Evolutionary conservation across 2,329 filamentous ascomycete species (phyloP), one percentile per base, ranked within the genome.

Genomic region (Phialophora chinensis): DNA sequence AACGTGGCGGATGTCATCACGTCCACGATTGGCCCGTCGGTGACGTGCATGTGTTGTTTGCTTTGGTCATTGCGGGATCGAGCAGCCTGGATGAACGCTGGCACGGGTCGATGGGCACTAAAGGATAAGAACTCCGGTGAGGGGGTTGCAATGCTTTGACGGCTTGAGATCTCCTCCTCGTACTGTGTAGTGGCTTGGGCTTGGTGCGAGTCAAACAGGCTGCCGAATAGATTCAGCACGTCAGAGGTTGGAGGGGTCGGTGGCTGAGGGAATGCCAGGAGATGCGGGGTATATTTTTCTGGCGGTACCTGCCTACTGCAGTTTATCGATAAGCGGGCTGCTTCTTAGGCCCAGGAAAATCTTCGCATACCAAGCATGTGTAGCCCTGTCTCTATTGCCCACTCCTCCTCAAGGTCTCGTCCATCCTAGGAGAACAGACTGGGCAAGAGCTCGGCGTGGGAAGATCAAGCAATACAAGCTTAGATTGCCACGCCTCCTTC

Each of bases 1-100:
- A 61, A 61, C 23, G 59, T 61, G 59, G 47, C 47, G n/a, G 59
- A 53, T 54, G 59, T 38, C 49, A 61, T 20, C 29, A 23, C 59
- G 11, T 25, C 33, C 47, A 42, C 49, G 29, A 61, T 61, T 61
- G 59, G 49, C 47, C 54, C 31, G 25, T 49, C 49, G 47, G 59
- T 35, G 29, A 27, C 31, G 49, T 50, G 58, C 58, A 50, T 31
- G 44, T 53, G 23, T 27, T 61, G 33, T 38, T 61, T 38, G 1
- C 49, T 27, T 23, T 12, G 25, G 12, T 14, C 49, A 52, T 27
- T 52, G 49, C 49, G 20, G 17, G 23, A 52, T 12, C 6, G n/a
- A 27, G 20, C 20, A 52, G 5, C 49, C 49, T 12, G 49, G 17
- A 25, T 12, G 49, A 27, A 52, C 27, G 20, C 20, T 27, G 49